phyloP scores from a whole-genome alignment of 2,329 filamentous ascomycete species.

The Leptographium wingfieldii region DNA sequence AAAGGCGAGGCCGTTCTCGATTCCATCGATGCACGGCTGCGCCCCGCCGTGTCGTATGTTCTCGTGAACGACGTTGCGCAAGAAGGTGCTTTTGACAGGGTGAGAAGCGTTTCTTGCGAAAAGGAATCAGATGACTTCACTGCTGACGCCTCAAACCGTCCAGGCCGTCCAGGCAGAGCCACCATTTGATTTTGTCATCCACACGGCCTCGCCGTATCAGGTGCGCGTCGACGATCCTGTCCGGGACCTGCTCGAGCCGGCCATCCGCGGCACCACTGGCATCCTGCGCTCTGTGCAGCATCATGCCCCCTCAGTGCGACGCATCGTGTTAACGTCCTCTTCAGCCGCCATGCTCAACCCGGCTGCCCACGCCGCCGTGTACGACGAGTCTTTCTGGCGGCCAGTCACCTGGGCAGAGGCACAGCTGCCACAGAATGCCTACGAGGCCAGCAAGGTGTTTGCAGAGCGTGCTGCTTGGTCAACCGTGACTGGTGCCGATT shows the following conservation, averaged over 20 bases:
- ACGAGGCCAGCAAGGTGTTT: conserved; percentile 40
- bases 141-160: not conserved
- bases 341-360: conserved; percentile 31
- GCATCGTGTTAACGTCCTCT: conserved; percentile 44
- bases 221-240: conserved; percentile 42
- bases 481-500: conserved; percentile 31
- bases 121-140: too few species aligned
- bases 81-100: conserved; percentile 55
- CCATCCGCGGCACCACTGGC: conserved; percentile 37
- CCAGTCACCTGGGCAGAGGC: conserved; percentile 25
- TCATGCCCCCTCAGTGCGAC: conserved; percentile 40
- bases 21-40: not conserved
- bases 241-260: conserved; percentile 39
- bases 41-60: conserved; percentile 19
- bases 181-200: conserved; percentile 50
- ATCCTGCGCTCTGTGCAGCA: conserved; percentile 35
- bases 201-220: conserved; percentile 65
- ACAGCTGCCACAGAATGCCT: conserved; percentile 17
- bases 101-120: conserved; percentile 5
- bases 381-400: conserved; percentile 27
- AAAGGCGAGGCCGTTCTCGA: conserved; percentile 32
- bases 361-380: conserved; percentile 22
- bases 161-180: conserved; percentile 26
- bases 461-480: conserved; percentile 57
- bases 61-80: conserved; percentile 63